phyloP scores from a whole-genome alignment of 352 stramenopile species.

The Globisporangium camurandrum region DNA sequence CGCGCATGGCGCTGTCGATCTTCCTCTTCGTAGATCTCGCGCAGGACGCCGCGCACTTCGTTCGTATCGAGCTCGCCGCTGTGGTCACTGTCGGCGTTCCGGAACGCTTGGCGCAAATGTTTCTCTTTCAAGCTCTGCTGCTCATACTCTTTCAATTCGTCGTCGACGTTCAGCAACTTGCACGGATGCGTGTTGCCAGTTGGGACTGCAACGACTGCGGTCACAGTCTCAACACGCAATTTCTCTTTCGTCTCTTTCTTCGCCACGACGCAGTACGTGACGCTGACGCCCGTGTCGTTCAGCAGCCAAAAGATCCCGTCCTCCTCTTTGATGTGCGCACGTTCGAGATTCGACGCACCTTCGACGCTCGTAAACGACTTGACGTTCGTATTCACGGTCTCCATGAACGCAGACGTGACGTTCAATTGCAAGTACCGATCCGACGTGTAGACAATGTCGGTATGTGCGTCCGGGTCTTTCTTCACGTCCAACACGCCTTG shows the following conservation, averaged over 20 bases:
- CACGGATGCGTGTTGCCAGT: slow-evolving; percentile 46
- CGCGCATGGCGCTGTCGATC: slow-evolving; percentile 28
- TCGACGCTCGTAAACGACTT: slow-evolving; percentile 64
- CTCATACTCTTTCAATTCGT: slow-evolving; percentile 62
- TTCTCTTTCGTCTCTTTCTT: slow-evolving; percentile 58
- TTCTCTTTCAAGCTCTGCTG: slow-evolving; percentile 84
- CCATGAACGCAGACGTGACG: slow-evolving; percentile 78
- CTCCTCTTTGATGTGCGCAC: slow-evolving; percentile 79
- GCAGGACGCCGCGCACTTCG: slow-evolving; percentile 68
- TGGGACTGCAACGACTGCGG: slow-evolving; percentile 42
- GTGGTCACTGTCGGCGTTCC: slow-evolving; percentile 60
- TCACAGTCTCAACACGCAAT: slow-evolving; percentile 44
- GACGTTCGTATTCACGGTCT: slow-evolving; percentile 60
- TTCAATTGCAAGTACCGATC: slow-evolving; percentile 85
- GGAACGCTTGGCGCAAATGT: slow-evolving; percentile 71
- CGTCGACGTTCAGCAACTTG: slow-evolving; percentile 47
- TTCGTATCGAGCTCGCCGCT: slow-evolving; percentile 73
- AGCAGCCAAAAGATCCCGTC: slow-evolving; percentile 80
- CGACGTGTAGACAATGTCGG: slow-evolving; percentile 69
- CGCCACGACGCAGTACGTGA: slow-evolving; percentile 74
- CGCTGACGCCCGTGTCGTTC: slow-evolving; percentile 71
- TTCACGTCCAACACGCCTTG: slow-evolving; percentile 65
- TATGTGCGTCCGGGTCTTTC: slow-evolving; percentile 59
- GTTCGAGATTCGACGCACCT: slow-evolving; percentile 26
- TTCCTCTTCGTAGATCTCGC: slow-evolving; percentile 67